These are phyloP conservation scores for Stylonectria norvegica DNA, from an alignment of 2,329 filamentous ascomycete species.

Conservation along the genomic window DNA sequence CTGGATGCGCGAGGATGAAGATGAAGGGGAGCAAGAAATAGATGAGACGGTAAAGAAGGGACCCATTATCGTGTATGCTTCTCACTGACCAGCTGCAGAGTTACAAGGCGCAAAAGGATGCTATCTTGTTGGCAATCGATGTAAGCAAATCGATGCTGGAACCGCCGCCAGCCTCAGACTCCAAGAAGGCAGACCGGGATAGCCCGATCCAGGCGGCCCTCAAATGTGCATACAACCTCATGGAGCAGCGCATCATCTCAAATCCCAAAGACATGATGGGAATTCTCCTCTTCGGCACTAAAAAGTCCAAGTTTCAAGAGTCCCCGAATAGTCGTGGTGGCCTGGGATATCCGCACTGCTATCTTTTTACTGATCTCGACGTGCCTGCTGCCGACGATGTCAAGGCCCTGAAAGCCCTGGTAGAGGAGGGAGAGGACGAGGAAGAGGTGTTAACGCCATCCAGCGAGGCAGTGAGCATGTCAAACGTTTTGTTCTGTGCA, in stretches of 20 bases:
- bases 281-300: constrained; percentile 84
- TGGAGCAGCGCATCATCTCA: constrained; percentile 98
- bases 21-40: constrained; percentile 58
- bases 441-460: constrained; percentile 68
- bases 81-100: constrained; percentile 48
- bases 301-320: constrained; percentile 75
- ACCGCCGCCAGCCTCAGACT: constrained; percentile 58
- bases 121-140: constrained; percentile 95
- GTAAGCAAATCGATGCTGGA: constrained; percentile 84
- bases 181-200: constrained; percentile 75
- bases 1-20: constrained; percentile 54
- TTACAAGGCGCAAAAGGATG: constrained; percentile 92
- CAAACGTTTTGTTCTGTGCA: constrained; percentile 87
- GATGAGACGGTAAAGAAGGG: constrained; percentile 56
- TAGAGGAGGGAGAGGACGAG: constrained; percentile 73
- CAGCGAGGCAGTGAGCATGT: constrained; percentile 70
- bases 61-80: constrained; percentile 4
- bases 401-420: constrained; percentile 69
- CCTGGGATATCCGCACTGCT: constrained; percentile 82
- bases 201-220: constrained; percentile 79
- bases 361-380: constrained; percentile 83
- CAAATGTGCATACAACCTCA: constrained; percentile 90
- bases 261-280: constrained; percentile 98
- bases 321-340: constrained; percentile 58
- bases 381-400: constrained; percentile 85